A percentile compares a stretch with the other conserved stretches of the same genome.
These are phyloP conservation scores for Apiospora arundinis DNA, from an alignment of 2,329 filamentous ascomycete species.

Conservation along the genomic window DNA sequence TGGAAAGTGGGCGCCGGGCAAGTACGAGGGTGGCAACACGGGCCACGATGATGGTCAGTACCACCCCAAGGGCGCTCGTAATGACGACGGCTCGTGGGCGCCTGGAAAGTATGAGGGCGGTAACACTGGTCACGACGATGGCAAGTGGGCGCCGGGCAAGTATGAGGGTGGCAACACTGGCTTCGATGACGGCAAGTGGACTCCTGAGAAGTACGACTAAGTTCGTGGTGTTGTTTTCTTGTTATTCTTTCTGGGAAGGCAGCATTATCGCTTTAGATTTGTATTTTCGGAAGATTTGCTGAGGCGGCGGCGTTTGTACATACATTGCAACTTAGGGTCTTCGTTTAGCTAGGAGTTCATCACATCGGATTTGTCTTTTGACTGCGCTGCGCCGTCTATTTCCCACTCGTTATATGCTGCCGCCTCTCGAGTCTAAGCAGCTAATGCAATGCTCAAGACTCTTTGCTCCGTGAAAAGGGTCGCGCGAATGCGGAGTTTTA, in stretches of 20 bases:
- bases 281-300: neutral
- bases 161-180: neutral
- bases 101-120: neutral
- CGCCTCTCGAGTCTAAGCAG: too few relatives aligned
- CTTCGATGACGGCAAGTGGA: constrained; percentile 13
- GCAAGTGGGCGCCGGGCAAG: constrained; percentile 14
- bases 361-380: neutral
- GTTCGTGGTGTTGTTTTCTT: neutral
- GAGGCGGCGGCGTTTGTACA: neutral
- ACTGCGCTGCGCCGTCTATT: neutral
- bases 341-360: neutral
- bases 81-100: constrained; percentile 8
- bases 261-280: neutral
- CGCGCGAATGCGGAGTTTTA: too few relatives aligned
- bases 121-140: neutral
- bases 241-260: neutral
- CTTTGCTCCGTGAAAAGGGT: too few relatives aligned
- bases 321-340: neutral
- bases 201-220: neutral
- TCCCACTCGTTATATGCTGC: too few relatives aligned
- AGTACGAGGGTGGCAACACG: neutral
- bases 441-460: too few relatives aligned
- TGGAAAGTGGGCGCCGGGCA: constrained; percentile 11
- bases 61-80: neutral
- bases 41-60: neutral